Evolutionary conservation across 1,284 basidiomycete genomes (phyloP).

Genomic region (Rhodotorula glutinis): DNA sequence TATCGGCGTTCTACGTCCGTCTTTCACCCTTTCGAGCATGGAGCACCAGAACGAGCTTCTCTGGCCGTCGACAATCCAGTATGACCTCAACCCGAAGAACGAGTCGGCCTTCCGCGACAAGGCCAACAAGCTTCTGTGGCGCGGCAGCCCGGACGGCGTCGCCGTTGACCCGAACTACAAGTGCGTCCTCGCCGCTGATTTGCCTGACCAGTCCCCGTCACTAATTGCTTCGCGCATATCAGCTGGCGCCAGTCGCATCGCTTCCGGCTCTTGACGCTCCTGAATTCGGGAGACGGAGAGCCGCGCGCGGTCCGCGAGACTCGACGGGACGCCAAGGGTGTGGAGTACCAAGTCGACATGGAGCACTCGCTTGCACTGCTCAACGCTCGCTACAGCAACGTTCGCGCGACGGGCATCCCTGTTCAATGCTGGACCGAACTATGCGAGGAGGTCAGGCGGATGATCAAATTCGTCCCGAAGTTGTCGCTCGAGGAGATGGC

Average conservation of each 20-base stretch:
- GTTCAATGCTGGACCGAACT: constrained; percentile 18
- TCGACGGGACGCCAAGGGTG: constrained; percentile 3
- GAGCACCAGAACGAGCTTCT: constrained; percentile 5
- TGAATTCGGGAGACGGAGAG: constrained; percentile 6
- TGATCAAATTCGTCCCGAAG: neutral
- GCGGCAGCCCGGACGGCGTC: constrained; percentile 50
- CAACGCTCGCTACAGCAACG: constrained; percentile 15
- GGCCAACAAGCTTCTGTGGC: constrained; percentile 48
- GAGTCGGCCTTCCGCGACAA: constrained; percentile 49
- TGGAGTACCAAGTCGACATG: constrained; percentile 20
- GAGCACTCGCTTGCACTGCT: constrained; percentile 13
- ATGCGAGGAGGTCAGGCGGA: constrained; percentile 19
- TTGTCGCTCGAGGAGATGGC: constrained; percentile 19
- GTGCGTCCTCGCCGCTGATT: too few relatives aligned
- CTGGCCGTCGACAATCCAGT: constrained; percentile 43
- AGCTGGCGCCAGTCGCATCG: constrained; percentile 11
- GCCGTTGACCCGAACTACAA: constrained; percentile 14
- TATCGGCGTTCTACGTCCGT: neutral
- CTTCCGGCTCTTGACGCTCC: constrained; percentile 10
- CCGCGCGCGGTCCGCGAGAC: constrained; percentile 9
- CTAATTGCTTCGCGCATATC: neutral
- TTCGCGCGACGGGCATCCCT: constrained; percentile 8
- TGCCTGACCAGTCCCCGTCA: too few relatives aligned
- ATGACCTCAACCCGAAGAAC: constrained; percentile 31
- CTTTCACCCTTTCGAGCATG: neutral